Conservation (phyloP, 2,329 filamentous ascomycete species). For the Penicillium sp. region DNA sequence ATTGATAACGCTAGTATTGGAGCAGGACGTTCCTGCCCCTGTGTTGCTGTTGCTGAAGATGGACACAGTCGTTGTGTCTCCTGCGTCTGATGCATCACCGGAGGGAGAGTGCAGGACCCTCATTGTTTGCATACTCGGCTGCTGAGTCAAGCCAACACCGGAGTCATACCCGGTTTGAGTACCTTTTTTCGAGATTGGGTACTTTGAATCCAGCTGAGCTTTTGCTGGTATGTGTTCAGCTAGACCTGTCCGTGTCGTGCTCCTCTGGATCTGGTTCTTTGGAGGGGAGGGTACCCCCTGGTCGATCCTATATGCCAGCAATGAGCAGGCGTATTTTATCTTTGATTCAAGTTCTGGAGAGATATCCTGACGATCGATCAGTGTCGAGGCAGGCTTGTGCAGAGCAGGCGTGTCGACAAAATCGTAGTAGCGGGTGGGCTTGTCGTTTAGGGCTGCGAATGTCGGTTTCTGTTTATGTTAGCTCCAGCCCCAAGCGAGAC, state of each 20-base stretch:
- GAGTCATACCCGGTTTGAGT: conserved; percentile 28
- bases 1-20: conserved; percentile 10
- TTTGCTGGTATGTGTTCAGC: neutral
- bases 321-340: conserved; percentile 41
- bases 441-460: conserved; percentile 19
- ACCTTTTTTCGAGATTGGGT: conserved; percentile 9
- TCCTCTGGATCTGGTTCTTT: neutral
- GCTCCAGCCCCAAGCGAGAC: neutral
- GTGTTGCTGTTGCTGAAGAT: conserved; percentile 18
- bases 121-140: conserved; percentile 26
- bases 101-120: conserved; percentile 21
- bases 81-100: conserved; percentile 14
- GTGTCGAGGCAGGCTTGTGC: conserved; percentile 36
- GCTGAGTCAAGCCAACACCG: conserved; percentile 27
- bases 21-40: conserved; percentile 18
- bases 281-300: conserved; percentile 23
- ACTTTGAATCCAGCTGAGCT: conserved; percentile 22
- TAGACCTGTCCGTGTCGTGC: neutral
- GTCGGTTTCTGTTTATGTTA: conserved; percentile 23
- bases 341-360: conserved; percentile 39
- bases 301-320: conserved; percentile 37
- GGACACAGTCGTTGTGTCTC: conserved; percentile 1
- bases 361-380: conserved; percentile 42
- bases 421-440: conserved; percentile 35
- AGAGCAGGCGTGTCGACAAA: conserved; percentile 41